Base-by-base conservation (phyloP, 2,329 filamentous ascomycete species). In the Trichophyton schoenleinii region DNA sequence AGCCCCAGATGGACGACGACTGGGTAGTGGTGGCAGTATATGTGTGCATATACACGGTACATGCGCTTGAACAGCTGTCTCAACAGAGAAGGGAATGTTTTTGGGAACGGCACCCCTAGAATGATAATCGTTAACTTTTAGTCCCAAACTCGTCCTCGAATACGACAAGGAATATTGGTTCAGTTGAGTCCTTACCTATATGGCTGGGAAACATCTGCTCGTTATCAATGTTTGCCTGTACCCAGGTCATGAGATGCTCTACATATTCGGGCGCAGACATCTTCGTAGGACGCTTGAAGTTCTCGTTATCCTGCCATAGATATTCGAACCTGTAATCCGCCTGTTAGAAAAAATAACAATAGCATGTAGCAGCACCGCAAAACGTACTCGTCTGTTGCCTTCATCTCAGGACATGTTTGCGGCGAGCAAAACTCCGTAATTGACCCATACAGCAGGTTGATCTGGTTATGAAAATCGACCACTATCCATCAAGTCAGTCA, bases 401-500 rank as follows among this genome's bases (percentile, higher is more conserved):
- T 99, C 94, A 99, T 99, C 78, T 97, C 94, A 0, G 94, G 94
- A 74, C 94, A 99, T 66, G 91, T 91, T 73, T 94, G 88, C 36
- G 94, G 92, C 28, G 94, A 97, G 80, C 94, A 99, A 77, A 99
- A 99, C 73, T 99, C 94, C 63, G 94, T 99, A 72, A 99, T 99
- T 67, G 94, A 94, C 63, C 95, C 95, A 74, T 99, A 99, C 63
- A 99, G 86, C 41, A 99, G 83, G 77, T 99, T 99, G 80, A 99
- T 95, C 77, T 99, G 94, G 79, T 99, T 99, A 84, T 99, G 99
- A 77, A 99, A 99, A 77, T 99, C 94, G 79, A 99, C 94, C 79
- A 99, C 91, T 96, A 67, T 60, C 3, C 34, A 38, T 48, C 42
- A 58, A 58, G 8, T n/a, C 8, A 28, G 4, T 36, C 11, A 28